A percentile compares a stretch with the other conserved stretches of the same genome.
phyloP scores from a whole-genome alignment of 2,329 filamentous ascomycete species.

The Colletotrichum lentis region DNA sequence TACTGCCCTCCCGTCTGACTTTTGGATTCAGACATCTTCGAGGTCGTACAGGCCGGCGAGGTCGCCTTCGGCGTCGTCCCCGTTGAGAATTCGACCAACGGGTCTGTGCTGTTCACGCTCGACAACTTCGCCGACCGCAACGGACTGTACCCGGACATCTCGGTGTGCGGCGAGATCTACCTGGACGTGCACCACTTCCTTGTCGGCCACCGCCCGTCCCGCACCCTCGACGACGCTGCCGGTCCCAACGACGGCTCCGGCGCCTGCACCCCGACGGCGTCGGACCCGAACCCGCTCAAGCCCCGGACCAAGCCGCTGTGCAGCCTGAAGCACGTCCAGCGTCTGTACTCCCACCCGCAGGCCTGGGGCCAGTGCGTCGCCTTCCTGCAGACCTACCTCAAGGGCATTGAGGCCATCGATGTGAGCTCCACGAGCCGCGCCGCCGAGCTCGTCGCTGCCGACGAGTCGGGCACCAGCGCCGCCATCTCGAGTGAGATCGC shows the following conservation, averaged over 20 bases:
- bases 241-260: constrained; percentile 50
- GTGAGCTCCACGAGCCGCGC: constrained; percentile 86
- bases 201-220: constrained; percentile 60
- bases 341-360: constrained; percentile 92
- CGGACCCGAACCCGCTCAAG: constrained; percentile 54
- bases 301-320: constrained; percentile 58
- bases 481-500: constrained; percentile 83
- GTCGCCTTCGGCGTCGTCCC: constrained; percentile 83
- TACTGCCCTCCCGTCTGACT: constrained; percentile 12
- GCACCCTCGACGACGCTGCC: constrained; percentile 44
- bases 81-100: constrained; percentile 96
- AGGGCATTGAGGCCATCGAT: constrained; percentile 80
- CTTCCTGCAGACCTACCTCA: constrained; percentile 76
- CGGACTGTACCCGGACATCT: constrained; percentile 69
- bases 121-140: constrained; percentile 85
- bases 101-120: constrained; percentile 87
- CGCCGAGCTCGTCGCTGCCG: constrained; percentile 76
- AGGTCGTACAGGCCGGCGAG: constrained; percentile 72
- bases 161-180: constrained; percentile 84
- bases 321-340: constrained; percentile 69
- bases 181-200: constrained; percentile 89
- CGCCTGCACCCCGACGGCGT: constrained; percentile 59
- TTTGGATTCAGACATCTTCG: constrained; percentile 73
- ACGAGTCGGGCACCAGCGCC: constrained; percentile 67
- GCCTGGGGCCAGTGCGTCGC: constrained; percentile 89